Percentiles rank a stretch among this genome's conserved stretches.
These are phyloP conservation scores for Tetracladium maxilliforme DNA, from an alignment of 2,329 filamentous ascomycete genomes.

Conservation along the genomic window DNA sequence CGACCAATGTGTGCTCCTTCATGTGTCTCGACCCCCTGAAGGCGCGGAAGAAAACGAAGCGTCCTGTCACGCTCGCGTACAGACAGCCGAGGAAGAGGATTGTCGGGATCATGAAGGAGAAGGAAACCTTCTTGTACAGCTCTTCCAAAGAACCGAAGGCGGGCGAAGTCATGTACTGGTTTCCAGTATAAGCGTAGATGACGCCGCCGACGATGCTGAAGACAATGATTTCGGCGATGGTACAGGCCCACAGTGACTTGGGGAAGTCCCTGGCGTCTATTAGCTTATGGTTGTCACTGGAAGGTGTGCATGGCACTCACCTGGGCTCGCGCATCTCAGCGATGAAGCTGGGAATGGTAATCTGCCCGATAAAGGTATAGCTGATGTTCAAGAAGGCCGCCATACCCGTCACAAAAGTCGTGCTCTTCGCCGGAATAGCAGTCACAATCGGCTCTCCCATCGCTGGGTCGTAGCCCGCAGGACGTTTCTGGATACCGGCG, in stretches of 20 bases:
- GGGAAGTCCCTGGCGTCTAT: constrained; percentile 67
- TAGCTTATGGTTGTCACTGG: constrained; percentile 12
- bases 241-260: constrained; percentile 84
- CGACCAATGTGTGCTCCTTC: constrained; percentile 63
- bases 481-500: constrained; percentile 59
- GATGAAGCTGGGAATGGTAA: constrained; percentile 87
- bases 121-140: constrained; percentile 73
- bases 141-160: constrained; percentile 76
- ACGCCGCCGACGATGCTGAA: constrained; percentile 73
- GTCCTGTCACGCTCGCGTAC: constrained; percentile 78
- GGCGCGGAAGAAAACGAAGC: constrained; percentile 83
- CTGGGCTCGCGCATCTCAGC: constrained; percentile 69
- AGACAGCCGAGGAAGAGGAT: constrained; percentile 84
- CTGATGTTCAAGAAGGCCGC: constrained; percentile 89
- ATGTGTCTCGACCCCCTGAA: constrained; percentile 72
- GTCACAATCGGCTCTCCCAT: constrained; percentile 53
- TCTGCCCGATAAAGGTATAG: constrained; percentile 93
- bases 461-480: constrained; percentile 46
- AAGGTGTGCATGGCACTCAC: too few relatives aligned
- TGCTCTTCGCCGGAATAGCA: constrained; percentile 51
- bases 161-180: constrained; percentile 75
- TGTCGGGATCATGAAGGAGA: constrained; percentile 92
- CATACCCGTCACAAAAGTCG: constrained; percentile 69
- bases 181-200: constrained; percentile 78
- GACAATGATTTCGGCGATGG: constrained; percentile 72